A percentile compares a stretch with the other conserved stretches of the same genome.
Evolutionary conservation across 1,284 basidiomycete genomes (phyloP).

Genomic region (Microbotryum intermedium): DNA sequence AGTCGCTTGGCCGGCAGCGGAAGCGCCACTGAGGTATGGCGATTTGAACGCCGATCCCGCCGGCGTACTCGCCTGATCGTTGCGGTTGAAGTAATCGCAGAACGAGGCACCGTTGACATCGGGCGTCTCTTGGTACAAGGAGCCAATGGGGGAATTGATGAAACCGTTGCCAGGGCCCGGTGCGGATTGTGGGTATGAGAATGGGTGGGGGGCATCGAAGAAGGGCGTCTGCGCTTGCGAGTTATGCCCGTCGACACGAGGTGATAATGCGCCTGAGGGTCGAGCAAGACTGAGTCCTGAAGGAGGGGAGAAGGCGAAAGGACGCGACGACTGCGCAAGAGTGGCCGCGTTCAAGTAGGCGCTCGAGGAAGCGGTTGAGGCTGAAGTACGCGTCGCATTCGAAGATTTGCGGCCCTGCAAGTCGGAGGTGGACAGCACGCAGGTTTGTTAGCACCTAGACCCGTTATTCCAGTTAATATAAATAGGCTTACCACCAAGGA

Average conservation of each 20-base stretch:
- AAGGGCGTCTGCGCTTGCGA: constrained; percentile 15
- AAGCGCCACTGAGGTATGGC: constrained; percentile 6
- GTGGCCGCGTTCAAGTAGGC: constrained; percentile 22
- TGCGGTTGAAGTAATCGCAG: constrained; percentile 27
- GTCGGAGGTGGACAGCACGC: not conserved
- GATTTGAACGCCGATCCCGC: constrained; percentile 4
- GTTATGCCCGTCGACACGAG: not conserved
- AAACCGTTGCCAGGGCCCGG: constrained; percentile 1
- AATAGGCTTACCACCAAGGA: constrained; percentile 5
- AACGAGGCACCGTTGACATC: constrained; percentile 2
- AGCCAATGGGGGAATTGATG: constrained; percentile 5
- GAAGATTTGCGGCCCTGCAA: constrained; percentile 7
- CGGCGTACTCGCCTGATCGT: not conserved
- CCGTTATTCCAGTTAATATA: too few relatives aligned
- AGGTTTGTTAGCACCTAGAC: too few relatives aligned
- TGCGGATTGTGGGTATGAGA: constrained; percentile 5
- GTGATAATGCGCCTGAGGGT: not conserved
- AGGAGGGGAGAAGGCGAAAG: constrained; percentile 18
- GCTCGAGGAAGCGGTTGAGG: constrained; percentile 10
- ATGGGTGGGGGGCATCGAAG: not conserved
- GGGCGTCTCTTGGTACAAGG: not conserved
- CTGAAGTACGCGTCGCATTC: not conserved
- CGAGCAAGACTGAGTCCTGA: constrained; percentile 26
- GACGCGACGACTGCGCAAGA: constrained; percentile 12
- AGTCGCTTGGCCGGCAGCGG: constrained; percentile 4